Percentiles rank a stretch among this genome's conserved stretches.
These are phyloP conservation scores for Plasmodium fragile DNA, from an alignment of 169 alveolate genomes.

Conservation along the genomic window DNA sequence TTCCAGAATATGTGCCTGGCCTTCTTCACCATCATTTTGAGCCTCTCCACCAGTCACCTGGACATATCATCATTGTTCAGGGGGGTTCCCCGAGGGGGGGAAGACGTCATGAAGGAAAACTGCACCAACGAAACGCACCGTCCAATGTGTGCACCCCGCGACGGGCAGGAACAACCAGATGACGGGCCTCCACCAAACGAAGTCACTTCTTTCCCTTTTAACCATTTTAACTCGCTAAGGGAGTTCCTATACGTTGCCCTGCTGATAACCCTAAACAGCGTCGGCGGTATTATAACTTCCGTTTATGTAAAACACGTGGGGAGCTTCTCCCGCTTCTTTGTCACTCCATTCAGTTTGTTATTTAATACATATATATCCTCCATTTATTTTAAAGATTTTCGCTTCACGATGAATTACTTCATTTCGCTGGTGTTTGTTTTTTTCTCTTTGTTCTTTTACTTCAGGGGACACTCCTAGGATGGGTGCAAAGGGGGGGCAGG, in stretches of 20 bases:
- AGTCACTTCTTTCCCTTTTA: background rate
- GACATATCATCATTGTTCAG: background rate
- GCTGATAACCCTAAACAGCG: slow-evolving; percentile 21
- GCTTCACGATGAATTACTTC: slow-evolving; percentile 32
- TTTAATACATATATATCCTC: slow-evolving; percentile 59
- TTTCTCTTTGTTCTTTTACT: slow-evolving; percentile 36
- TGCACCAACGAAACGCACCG: background rate
- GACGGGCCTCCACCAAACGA: background rate
- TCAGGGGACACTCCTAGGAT: background rate
- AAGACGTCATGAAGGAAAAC: background rate
- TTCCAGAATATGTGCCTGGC: slow-evolving; percentile 47
- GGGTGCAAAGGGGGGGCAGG: background rate
- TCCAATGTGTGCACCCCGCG: background rate
- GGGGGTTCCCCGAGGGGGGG: background rate
- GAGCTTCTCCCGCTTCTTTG: slow-evolving; percentile 36
- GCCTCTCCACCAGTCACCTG: slow-evolving; percentile 13
- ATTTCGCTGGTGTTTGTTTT: slow-evolving; percentile 56
- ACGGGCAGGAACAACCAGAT: background rate
- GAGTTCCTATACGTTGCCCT: slow-evolving; percentile 27
- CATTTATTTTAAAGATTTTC: slow-evolving; percentile 58
- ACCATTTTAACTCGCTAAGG: slow-evolving; percentile 31
- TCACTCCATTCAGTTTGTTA: slow-evolving; percentile 57
- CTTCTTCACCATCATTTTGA: slow-evolving; percentile 44
- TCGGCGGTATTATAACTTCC: slow-evolving; percentile 47
- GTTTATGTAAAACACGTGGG: slow-evolving; percentile 39